These are phyloP conservation scores for Saccharomycopsis lassenensis DNA, from an alignment of 805 yeast genomes.

Conservation along the genomic window DNA sequence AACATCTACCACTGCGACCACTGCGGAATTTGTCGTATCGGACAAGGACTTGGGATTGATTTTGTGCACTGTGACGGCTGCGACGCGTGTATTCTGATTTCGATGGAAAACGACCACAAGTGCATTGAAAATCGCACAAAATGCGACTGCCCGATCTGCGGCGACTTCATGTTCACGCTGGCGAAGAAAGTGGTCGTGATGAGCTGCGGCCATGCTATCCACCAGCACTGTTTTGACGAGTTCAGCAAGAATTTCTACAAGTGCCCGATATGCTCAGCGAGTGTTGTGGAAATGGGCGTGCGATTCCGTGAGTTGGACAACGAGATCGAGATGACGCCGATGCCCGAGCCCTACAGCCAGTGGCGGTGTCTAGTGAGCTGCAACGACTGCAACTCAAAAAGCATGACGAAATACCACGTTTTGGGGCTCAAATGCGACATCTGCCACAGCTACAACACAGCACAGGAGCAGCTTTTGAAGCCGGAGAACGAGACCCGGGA, in stretches of 20 bases:
- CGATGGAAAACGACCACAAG: conserved; percentile 62
- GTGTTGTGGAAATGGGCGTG: conserved; percentile 79
- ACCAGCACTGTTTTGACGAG: conserved; percentile 72
- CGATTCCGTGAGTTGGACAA: conserved; percentile 79
- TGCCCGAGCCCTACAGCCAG: conserved; percentile 68
- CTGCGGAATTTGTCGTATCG: conserved; percentile 88
- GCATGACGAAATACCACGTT: conserved; percentile 66
- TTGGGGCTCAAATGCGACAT: conserved; percentile 81
- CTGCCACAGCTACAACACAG: conserved; percentile 82
- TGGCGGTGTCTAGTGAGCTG: conserved; percentile 74
- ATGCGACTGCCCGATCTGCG: conserved; percentile 88
- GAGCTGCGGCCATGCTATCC: conserved; percentile 93
- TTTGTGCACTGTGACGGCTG: conserved; percentile 87
- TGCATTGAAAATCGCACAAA: conserved; percentile 85
- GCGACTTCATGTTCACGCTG: conserved; percentile 80
- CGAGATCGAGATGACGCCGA: conserved; percentile 63
- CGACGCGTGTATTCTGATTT: conserved; percentile 78
- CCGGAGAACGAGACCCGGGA: too few relatives aligned
- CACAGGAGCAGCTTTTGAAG: conserved; percentile 57
- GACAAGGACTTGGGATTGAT: conserved; percentile 79
- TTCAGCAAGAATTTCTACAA: conserved; percentile 75
- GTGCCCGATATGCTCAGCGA: conserved; percentile 83
- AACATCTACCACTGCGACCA: conserved; percentile 86
- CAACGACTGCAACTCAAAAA: conserved; percentile 81
- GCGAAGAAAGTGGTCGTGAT: conserved; percentile 77